Base-by-base conservation (phyloP, 495 filamentous ascomycete species). In the Lindgomyces ingoldianus region DNA sequence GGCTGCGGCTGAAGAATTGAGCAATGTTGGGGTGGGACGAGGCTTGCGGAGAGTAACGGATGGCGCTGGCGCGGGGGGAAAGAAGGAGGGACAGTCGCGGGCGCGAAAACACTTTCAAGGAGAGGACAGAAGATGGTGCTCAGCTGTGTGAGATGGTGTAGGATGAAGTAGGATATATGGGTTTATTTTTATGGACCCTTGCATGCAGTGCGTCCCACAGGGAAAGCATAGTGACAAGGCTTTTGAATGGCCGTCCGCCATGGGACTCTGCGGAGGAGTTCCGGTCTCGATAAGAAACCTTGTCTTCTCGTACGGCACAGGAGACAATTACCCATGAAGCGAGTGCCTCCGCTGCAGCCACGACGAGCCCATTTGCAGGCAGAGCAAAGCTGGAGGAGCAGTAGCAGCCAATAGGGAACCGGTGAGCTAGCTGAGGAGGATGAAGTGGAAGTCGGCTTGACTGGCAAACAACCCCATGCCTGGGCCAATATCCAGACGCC, bases 141-240 rank as follows among this genome's bases (percentile, higher is more conserved):
- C 62, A 65, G 53, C 45, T 49, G 51, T 45, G 65, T 27, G 27
- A 57, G 27, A 44, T 46, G 45, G n/a, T 44, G 53, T 6, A 39
- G 6, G 33, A 14, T 6, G 33, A 39, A 39, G n/a, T 56, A 58
- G 53, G 51, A 63, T 63, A 68, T 68, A 68, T 58, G 36, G 59
- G 24, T 27, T 57, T 67, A 67, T 67, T 68, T 62, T 50, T 59
- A 63, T 21, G 36, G 64, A 58, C 65, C 65, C 65, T 62, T 68
- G 65, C 65, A 49, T 68, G 65, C 52, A 68, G 30, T 49, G 51
- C 50, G 18, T 48, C 57, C 56, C 41, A 66, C 47, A 50, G 54
- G 54, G n/a, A 33, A 36, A 27, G 57, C 18, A n/a, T 22, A 33
- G 48, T 54, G 47, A 55, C 53, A 39, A 48, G 21, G 56, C 18